Percentiles rank a stretch among this genome's conserved stretches.
These are phyloP conservation scores for Coemansia sp. DNA, from an alignment of 192 early-diverging fungal genomes.

Conservation along the genomic window DNA sequence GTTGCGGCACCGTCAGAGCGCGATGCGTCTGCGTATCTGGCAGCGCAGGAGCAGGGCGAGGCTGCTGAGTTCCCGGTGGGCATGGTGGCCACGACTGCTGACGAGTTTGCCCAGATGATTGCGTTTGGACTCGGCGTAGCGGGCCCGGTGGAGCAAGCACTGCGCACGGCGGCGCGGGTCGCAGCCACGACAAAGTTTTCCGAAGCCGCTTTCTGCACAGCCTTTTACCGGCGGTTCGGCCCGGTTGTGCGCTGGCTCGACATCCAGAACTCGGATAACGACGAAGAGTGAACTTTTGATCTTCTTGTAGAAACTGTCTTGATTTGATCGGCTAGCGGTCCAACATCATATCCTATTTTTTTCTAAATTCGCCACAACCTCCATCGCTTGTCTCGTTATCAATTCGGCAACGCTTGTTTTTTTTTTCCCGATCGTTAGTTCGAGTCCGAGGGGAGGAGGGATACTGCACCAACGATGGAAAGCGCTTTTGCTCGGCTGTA, in stretches of 20 bases:
- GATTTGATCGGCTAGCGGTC: too few species aligned
- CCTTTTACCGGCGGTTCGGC: slow-evolving; percentile 24
- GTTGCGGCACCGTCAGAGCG: not conserved
- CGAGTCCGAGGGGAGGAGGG: too few species aligned
- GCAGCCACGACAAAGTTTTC: slow-evolving; percentile 69
- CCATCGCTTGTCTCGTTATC: too few species aligned
- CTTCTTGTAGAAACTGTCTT: too few species aligned
- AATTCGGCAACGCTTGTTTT: too few species aligned
- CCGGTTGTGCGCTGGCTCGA: slow-evolving; percentile 48
- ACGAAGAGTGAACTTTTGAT: slow-evolving; percentile 1
- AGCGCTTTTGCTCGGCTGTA: slow-evolving; percentile 61
- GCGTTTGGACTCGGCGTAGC: slow-evolving; percentile 43
- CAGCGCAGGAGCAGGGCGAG: slow-evolving; percentile 21
- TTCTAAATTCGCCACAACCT: too few species aligned
- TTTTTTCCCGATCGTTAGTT: too few species aligned
- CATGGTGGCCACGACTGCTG: slow-evolving; percentile 57
- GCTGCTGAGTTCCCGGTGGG: slow-evolving; percentile 45
- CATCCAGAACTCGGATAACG: slow-evolving; percentile 24
- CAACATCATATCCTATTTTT: too few species aligned
- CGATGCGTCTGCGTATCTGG: slow-evolving; percentile 11
- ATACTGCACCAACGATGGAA: too few species aligned
- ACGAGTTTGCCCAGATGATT: slow-evolving; percentile 62
- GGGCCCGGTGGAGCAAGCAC: slow-evolving; percentile 43
- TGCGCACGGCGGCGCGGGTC: slow-evolving; percentile 60
- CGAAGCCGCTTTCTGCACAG: slow-evolving; percentile 55